Evolutionary conservation across 2,329 filamentous ascomycete genomes (phyloP).

Genomic region (Pestalotiopsis sp.): DNA sequence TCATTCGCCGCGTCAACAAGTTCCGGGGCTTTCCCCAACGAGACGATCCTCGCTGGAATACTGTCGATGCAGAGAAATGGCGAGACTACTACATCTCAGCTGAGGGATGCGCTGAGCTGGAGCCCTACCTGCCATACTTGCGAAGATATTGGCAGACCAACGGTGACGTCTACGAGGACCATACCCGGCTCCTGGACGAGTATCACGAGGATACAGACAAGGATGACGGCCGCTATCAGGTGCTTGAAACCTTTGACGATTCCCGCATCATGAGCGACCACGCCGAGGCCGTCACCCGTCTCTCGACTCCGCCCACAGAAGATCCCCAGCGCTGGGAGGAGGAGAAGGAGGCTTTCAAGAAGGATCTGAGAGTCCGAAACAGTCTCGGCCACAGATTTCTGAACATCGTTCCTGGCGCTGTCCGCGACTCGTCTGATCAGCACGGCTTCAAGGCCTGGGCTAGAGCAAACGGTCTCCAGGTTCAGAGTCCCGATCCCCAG

Average conservation of each 20-base stretch:
- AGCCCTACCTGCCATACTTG: neutral
- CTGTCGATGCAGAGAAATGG: neutral
- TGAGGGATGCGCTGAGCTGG: neutral
- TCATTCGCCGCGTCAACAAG: slow-evolving; percentile 8
- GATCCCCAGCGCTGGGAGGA: neutral
- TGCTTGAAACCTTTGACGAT: neutral
- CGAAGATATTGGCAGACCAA: neutral
- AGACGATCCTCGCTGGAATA: neutral
- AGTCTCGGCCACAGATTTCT: neutral
- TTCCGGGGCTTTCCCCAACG: slow-evolving; percentile 9
- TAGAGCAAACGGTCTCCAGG: neutral
- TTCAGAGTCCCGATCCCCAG: neutral
- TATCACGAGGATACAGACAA: neutral
- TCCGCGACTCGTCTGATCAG: neutral
- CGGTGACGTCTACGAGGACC: neutral
- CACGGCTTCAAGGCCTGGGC: neutral
- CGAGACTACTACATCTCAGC: neutral
- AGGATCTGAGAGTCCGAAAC: neutral
- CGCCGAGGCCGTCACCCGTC: neutral
- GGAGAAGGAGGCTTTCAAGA: neutral
- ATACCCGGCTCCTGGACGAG: neutral
- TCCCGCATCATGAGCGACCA: neutral
- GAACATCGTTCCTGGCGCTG: neutral
- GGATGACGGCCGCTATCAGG: neutral
- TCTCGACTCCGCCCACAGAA: neutral